Percentiles rank a stretch among this genome's conserved stretches.
Evolutionary conservation across 176 grass and related monocot genomes (phyloP).

Genomic region (Sorghum bicolor): Sorghum_bicolor_NCBIv3 NC_012879.2:44590501-44591000

Average conservation of each 20-base stretch:
- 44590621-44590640: conserved; percentile 14
- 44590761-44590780: conserved; percentile 80
- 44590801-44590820: conserved; percentile 31
- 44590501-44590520: conserved; percentile 64
- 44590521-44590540: conserved; percentile 88
- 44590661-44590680: conserved; percentile 1
- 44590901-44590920: conserved; percentile 42
- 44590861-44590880: conserved; percentile 24
- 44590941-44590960: conserved; percentile 85
- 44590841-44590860: conserved; percentile 3
- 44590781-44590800: conserved; percentile 78
- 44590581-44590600: conserved; percentile 63
- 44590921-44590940: conserved; percentile 61
- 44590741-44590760: conserved; percentile 81
- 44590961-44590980: conserved; percentile 59
- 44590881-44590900: conserved; percentile 97
- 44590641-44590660: conserved; percentile 17
- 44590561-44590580: conserved; percentile 69
- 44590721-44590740: conserved; percentile 72
- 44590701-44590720: conserved; percentile 76
- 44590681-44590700: conserved; percentile 45
- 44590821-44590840: neutral
- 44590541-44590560: conserved; percentile 58
- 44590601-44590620: conserved; percentile 42
- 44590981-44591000: conserved; percentile 68